Evolutionary conservation across 2,329 filamentous ascomycete genomes (phyloP).

Genomic region (Chaetomiaceae sp.): DNA sequence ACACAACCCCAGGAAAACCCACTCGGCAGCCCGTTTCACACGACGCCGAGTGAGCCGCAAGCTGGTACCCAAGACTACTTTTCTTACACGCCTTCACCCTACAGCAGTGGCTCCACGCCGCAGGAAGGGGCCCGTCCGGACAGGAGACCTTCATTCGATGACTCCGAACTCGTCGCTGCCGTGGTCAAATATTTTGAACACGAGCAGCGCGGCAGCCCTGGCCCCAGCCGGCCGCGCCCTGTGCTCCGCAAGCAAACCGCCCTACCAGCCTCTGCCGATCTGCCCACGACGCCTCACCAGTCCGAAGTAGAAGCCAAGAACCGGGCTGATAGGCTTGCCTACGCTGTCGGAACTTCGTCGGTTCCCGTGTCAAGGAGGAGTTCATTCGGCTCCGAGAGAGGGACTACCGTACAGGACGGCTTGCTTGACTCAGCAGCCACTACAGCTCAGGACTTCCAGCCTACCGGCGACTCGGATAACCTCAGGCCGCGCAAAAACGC

Average conservation of each 20-base stretch:
- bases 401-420: slow-evolving; percentile 2
- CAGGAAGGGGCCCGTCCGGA: slow-evolving; percentile 5
- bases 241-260: slow-evolving; percentile 27
- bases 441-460: slow-evolving; percentile 11
- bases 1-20: slow-evolving; percentile 10
- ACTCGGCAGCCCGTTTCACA: slow-evolving; percentile 15
- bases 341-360: slow-evolving; percentile 31
- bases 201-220: slow-evolving; percentile 23
- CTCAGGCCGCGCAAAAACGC: slow-evolving; percentile 18
- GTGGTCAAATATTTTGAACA: slow-evolving; percentile 25
- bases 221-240: slow-evolving; percentile 26
- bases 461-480: neutral
- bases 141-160: slow-evolving; percentile 28
- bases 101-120: slow-evolving; percentile 15
- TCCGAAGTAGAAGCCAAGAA: slow-evolving; percentile 35
- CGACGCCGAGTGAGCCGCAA: slow-evolving; percentile 17
- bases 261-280: slow-evolving; percentile 19
- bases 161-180: slow-evolving; percentile 26
- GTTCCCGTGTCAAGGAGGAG: slow-evolving; percentile 28
- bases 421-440: slow-evolving; percentile 8
- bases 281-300: slow-evolving; percentile 17
- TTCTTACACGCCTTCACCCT: slow-evolving; percentile 17
- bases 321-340: slow-evolving; percentile 34
- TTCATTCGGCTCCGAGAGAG: slow-evolving; percentile 27
- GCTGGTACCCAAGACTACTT: slow-evolving; percentile 23